Conservation (phyloP, 202 grass and related monocot species). For the Carex arenaria region DNA sequence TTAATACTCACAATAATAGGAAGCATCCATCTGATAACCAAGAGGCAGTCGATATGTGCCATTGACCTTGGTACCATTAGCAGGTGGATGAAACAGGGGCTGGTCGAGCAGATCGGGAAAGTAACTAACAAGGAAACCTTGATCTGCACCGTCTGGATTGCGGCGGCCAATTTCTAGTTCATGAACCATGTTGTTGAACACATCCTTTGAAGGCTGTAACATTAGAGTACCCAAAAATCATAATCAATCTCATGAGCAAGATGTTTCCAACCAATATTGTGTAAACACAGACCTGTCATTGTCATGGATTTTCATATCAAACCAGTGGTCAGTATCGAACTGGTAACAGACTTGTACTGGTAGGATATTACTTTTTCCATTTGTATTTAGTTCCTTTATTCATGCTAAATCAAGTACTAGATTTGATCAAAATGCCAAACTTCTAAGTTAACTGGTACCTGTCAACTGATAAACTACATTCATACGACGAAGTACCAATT, state of each 20-base stretch:
- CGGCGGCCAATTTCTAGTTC: constrained; percentile 56
- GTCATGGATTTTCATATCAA: neutral
- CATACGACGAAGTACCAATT: neutral
- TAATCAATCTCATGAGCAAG: constrained; percentile 3
- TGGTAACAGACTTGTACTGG: neutral
- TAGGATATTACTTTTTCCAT: neutral
- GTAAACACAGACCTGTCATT: neutral
- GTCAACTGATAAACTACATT: neutral
- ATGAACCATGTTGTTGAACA: constrained; percentile 86
- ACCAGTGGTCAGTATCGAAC: neutral
- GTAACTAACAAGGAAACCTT: constrained; percentile 79
- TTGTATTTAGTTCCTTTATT: neutral
- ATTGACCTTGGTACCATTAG: constrained; percentile 69
- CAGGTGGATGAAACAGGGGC: constrained; percentile 77
- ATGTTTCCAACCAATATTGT: neutral
- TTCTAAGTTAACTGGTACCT: neutral
- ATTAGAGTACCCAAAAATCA: constrained; percentile 4
- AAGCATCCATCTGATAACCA: constrained; percentile 97
- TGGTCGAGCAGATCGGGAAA: constrained; percentile 78
- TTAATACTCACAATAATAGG: constrained; percentile 82
- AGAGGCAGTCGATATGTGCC: constrained; percentile 91
- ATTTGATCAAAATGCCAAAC: no score
- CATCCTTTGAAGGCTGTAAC: constrained; percentile 82
- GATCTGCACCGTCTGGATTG: constrained; percentile 89
- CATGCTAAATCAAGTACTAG: neutral